These are phyloP conservation scores for Vanilla planifolia DNA, from an alignment of 106 monocot genomes.

Conservation along the genomic window DNA sequence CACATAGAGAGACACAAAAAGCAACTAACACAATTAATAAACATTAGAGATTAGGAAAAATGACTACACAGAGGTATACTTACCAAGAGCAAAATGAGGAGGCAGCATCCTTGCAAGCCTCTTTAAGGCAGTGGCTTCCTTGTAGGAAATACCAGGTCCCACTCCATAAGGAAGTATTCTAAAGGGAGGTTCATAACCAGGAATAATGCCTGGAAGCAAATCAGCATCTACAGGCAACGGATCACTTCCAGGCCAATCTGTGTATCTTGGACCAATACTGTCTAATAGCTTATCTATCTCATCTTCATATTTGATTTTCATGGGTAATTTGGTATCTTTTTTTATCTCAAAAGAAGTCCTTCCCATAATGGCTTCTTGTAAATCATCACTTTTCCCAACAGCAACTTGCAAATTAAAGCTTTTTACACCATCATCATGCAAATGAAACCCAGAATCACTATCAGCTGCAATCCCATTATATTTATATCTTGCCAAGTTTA, in stretches of 20 bases:
- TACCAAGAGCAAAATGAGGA: conserved; percentile 97
- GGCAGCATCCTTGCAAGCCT: conserved; percentile 80
- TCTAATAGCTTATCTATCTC: conserved; percentile 83
- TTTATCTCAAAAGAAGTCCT: conserved; percentile 13
- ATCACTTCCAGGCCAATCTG: conserved; percentile 83
- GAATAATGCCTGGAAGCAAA: conserved; percentile 71
- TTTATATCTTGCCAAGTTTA: no score
- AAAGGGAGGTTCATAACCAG: conserved; percentile 74
- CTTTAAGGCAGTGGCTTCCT: conserved; percentile 64
- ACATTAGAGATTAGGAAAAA: no score
- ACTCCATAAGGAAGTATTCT: conserved; percentile 89
- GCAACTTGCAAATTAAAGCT: conserved; percentile 1
- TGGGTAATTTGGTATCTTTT: conserved; percentile 15
- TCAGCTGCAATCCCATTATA: no score
- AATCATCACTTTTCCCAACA: not conserved
- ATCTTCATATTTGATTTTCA: conserved; percentile 54
- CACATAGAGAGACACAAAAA: not conserved
- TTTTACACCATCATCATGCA: not conserved
- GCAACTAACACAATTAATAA: not conserved
- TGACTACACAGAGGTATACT: conserved; percentile 8
- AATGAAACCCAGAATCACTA: no score
- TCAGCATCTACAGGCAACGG: conserved; percentile 96
- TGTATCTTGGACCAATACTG: conserved; percentile 68
- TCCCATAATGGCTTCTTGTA: not conserved
- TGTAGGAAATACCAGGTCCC: conserved; percentile 48